Base-by-base conservation (phyloP, 1,284 basidiomycete genomes). In the Pyrrhoderma noxium region DNA sequence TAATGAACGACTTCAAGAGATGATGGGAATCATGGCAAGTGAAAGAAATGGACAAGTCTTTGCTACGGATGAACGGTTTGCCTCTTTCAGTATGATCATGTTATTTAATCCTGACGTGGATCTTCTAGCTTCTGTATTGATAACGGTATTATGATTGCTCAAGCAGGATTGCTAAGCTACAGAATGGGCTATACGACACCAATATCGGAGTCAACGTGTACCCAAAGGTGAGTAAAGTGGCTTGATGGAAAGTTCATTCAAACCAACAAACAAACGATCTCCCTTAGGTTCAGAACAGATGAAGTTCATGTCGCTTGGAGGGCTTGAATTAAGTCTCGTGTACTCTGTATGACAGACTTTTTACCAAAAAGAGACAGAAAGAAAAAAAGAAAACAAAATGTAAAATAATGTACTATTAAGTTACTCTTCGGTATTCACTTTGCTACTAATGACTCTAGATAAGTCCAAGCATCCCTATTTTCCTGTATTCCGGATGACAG, bases 131-230 rank as follows among this genome's bases (percentile, higher is more conserved):
- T 96, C 68, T 98, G 95, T 67, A 98, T 99, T 57, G 96, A 99
- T 68, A 99, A 99, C 62, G 96, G 96, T 2, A 95, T 99, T 62
- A 99, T 99, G 96, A 99, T 99, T 52, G 96, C 96, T 1, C 96
- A 99, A 66, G 96, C 96, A 1, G 95, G 95, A 22, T 73, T 99
- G 44, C 74, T 99, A 36, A 84, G 86, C 53, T 92, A 83, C 67
- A 78, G 96, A 4, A 98, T 96, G 93, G 95, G 95, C n/a, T 76
- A 82, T 57, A 68, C 69, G 43, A 96, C 92, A 1, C 77, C 85
- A 2, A 62, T 97, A 31, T 67, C 76, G 38, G 81, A 94, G 64
- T 93, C 85, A 53, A 85, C 80, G 34, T 93, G 91, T 59, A 97
- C 93, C 4, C 93, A 97, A 69, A 76, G 92, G 89, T 89, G 58